Conservation (phyloP, 1,139 yeast genomes). For the Pichia sp. region DNA sequence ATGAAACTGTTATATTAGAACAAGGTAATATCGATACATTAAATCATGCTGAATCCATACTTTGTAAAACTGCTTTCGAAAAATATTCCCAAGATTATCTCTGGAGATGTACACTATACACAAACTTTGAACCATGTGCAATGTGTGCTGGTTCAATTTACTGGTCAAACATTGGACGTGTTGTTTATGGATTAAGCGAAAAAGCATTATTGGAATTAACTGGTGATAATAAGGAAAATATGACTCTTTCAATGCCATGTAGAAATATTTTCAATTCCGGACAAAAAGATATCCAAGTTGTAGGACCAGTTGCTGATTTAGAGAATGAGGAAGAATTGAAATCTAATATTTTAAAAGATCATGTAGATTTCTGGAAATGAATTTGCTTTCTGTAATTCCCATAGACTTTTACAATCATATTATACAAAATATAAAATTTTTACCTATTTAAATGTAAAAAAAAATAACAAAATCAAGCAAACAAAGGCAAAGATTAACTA, state of each 20-base stretch:
- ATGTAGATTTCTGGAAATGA: conserved; percentile 22
- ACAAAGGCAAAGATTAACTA: no score
- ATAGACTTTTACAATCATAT: not conserved
- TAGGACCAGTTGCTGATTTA: conserved; percentile 20
- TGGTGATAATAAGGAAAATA: conserved; percentile 23
- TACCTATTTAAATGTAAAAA: no score
- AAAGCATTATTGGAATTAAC: conserved; percentile 19
- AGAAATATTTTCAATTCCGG: conserved; percentile 20
- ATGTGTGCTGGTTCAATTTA: conserved; percentile 28
- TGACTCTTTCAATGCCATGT: conserved; percentile 23
- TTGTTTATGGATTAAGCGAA: conserved; percentile 24
- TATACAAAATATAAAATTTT: no score
- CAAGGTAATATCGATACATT: conserved; percentile 27
- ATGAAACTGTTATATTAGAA: conserved; percentile 18
- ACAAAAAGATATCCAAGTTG: conserved; percentile 23
- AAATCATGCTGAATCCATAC: conserved; percentile 27
- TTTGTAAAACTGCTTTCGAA: conserved; percentile 22
- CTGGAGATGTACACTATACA: conserved; percentile 27
- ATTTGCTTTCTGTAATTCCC: not conserved
- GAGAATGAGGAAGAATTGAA: conserved; percentile 15
- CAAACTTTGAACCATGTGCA: conserved; percentile 28
- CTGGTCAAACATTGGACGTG: conserved; percentile 26
- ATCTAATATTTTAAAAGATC: conserved; percentile 21
- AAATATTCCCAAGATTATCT: conserved; percentile 19
- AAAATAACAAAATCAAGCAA: no score